Percentiles rank a stretch among this genome's conserved stretches.
These are phyloP conservation scores for Fusarium hainanense DNA, from an alignment of 2,329 filamentous ascomycete species.

Conservation along the genomic window DNA sequence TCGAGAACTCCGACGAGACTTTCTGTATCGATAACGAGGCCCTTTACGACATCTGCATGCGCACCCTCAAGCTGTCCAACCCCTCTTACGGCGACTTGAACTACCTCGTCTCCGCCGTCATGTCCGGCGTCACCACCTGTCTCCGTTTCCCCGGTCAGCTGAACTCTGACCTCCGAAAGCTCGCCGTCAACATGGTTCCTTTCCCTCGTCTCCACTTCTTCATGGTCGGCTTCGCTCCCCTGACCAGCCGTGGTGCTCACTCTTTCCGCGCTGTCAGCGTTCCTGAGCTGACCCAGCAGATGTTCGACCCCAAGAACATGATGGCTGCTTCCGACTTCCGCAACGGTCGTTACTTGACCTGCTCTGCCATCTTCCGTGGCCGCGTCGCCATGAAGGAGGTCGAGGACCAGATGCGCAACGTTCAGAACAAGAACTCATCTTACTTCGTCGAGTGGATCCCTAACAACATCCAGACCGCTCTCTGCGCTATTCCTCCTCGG, in stretches of 20 bases:
- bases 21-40: slow-evolving; percentile 99
- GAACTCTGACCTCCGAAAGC: slow-evolving; percentile 99
- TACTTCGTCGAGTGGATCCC: slow-evolving; percentile 99
- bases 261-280: slow-evolving; percentile 98
- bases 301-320: slow-evolving; percentile 99
- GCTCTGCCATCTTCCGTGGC: slow-evolving; percentile 99
- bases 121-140: slow-evolving; percentile 99
- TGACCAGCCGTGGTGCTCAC: slow-evolving; percentile 86
- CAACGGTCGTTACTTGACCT: slow-evolving; percentile 99
- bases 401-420: slow-evolving; percentile 99
- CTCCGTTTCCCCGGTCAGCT: slow-evolving; percentile 99
- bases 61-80: slow-evolving; percentile 98
- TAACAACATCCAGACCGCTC: slow-evolving; percentile 99
- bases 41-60: slow-evolving; percentile 99
- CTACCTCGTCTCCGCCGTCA: slow-evolving; percentile 99
- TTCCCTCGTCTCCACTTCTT: slow-evolving; percentile 99
- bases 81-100: slow-evolving; percentile 99
- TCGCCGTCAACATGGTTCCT: slow-evolving; percentile 99
- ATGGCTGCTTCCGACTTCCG: slow-evolving; percentile 99
- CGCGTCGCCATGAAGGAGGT: slow-evolving; percentile 99
- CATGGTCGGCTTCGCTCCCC: slow-evolving; percentile 99
- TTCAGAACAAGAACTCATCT: slow-evolving; percentile 99
- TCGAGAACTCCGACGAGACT: slow-evolving; percentile 99
- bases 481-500: slow-evolving; percentile 97
- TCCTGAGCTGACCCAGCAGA: slow-evolving; percentile 98